These are phyloP conservation scores for Metschnikowia borealis DNA, from an alignment of 805 yeast genomes.

Conservation along the genomic window DNA sequence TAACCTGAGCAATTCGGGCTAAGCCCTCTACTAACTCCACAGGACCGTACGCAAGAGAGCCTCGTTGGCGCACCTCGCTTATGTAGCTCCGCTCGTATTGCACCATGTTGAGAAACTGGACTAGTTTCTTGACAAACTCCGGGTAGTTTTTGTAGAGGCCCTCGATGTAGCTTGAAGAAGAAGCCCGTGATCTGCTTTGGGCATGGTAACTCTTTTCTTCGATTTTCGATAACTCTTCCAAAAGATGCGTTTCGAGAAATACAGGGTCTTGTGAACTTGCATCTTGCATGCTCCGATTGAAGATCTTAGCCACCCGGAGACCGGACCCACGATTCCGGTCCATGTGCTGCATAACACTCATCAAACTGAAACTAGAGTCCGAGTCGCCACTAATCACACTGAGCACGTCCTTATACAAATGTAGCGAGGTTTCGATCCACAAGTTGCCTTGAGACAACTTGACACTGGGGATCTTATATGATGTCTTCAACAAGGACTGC, in stretches of 20 bases:
- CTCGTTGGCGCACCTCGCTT: slow-evolving; percentile 3
- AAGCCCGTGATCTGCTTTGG: neutral
- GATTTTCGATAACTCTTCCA: slow-evolving; percentile 7
- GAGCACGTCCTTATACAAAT: slow-evolving; percentile 12
- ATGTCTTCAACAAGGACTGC: slow-evolving; percentile 10
- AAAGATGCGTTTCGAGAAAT: slow-evolving; percentile 13
- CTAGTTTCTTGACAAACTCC: slow-evolving; percentile 8
- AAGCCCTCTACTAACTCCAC: slow-evolving; percentile 11
- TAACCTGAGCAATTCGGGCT: slow-evolving; percentile 10
- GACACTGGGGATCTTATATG: slow-evolving; percentile 11
- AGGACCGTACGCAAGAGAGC: slow-evolving; percentile 12
- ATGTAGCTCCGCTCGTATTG: slow-evolving; percentile 11
- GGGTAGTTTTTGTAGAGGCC: slow-evolving; percentile 11
- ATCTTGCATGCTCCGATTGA: slow-evolving; percentile 17
- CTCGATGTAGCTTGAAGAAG: neutral
- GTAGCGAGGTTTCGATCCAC: slow-evolving; percentile 14
- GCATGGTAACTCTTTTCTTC: neutral
- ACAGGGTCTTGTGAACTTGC: slow-evolving; percentile 1
- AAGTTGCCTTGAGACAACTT: slow-evolving; percentile 15
- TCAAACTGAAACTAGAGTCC: slow-evolving; percentile 30
- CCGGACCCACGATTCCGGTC: slow-evolving; percentile 24
- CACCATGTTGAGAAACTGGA: slow-evolving; percentile 12
- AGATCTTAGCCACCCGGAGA: slow-evolving; percentile 25
- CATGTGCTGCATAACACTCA: slow-evolving; percentile 24
- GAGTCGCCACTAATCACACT: slow-evolving; percentile 23